Evolutionary conservation across 176 grass and related monocot species (phyloP).

Genomic region (Ensete glaucum): DNA sequence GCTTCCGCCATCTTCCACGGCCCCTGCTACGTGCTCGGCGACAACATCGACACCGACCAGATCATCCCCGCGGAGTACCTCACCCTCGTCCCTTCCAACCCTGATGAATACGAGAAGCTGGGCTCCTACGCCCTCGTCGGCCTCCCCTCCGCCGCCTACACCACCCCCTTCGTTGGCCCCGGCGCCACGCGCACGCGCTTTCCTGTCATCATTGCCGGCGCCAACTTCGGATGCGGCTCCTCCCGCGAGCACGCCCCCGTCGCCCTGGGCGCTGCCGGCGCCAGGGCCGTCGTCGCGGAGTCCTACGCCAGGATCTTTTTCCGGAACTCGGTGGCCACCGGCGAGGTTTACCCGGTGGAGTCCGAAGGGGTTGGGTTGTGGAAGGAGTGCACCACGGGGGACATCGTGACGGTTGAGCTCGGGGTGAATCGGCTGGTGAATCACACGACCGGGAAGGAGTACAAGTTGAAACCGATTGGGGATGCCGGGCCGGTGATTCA

Average conservation of each 20-base stretch:
- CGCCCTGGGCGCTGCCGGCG: constrained; percentile 70
- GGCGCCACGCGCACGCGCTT: constrained; percentile 41
- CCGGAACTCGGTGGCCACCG: constrained; percentile 80
- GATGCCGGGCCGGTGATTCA: constrained; percentile 94
- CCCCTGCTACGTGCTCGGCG: constrained; percentile 65
- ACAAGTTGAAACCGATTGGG: constrained; percentile 82
- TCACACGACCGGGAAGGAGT: constrained; percentile 83
- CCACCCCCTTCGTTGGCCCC: constrained; percentile 46
- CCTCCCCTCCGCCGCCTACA: constrained; percentile 48
- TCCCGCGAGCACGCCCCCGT: constrained; percentile 98
- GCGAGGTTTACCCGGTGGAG: constrained; percentile 87
- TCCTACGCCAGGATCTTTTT: constrained; percentile 90
- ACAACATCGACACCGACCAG: constrained; percentile 98
- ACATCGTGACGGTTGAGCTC: constrained; percentile 75
- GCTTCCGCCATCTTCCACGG: constrained; percentile 59
- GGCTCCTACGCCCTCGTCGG: constrained; percentile 74
- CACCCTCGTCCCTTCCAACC: constrained; percentile 88
- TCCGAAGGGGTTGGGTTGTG: constrained; percentile 35
- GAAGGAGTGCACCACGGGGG: constrained; percentile 67
- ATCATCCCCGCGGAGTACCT: constrained; percentile 94
- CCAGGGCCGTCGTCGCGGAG: constrained; percentile 49
- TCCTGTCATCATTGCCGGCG: constrained; percentile 51
- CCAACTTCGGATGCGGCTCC: constrained; percentile 90
- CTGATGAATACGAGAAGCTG: constrained; percentile 81
- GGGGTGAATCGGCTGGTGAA: constrained; percentile 52